Base-by-base conservation (phyloP, 345 rosid species). In the Microcos paniculata region DNA sequence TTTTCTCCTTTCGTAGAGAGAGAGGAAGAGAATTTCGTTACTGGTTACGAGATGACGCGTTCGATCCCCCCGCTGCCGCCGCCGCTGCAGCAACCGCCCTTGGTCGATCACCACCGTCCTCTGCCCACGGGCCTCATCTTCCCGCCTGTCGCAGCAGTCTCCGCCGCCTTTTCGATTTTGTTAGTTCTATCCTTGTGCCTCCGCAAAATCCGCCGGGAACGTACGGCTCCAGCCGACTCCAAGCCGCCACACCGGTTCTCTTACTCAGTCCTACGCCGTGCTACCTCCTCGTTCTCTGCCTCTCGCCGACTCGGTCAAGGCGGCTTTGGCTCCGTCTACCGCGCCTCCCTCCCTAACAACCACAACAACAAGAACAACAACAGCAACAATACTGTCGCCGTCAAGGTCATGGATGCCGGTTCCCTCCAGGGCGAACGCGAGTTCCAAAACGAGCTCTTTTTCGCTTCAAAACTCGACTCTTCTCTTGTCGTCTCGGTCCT, bases 351-450 rank as follows among this genome's bases (percentile, higher is more conserved):
- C 8, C 83, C 91, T 42, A 21, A 61, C 52, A 31, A 38, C 11
- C 48, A 57, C 33, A 77, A 79, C n/a, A 31, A 21, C 49, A 8
- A 23, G 14, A 6, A 69, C 59, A 40, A 66, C 49, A 24, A 31
- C 14, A 26, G 26, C 26, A 66, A 70, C 28, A 78, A 79, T n/a
- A 72, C 77, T 21, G 83, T 91, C 9, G 99, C 98, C 64, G 93
- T 95, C 68, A 95, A 95, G 80, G 88, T 90, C 52, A 93, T 95
- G 98, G 99, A 95, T 82, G 87, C 89, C 6, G 95, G 98, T 12
- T 93, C 99, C 16, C 87, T 95, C 28, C 99, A 95, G 57, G 97
- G 97, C 2, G 99, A 95, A 83, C 79, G 99, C 0, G 99, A 95
- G 85, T 95, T 95, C 81, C 92, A 93, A 51, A 95, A 95, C 88